Evolutionary conservation across 352 stramenopile genomes (phyloP), one percentile per base, ranked within the genome.

Genomic region (Phytophthora capsici): DNA sequence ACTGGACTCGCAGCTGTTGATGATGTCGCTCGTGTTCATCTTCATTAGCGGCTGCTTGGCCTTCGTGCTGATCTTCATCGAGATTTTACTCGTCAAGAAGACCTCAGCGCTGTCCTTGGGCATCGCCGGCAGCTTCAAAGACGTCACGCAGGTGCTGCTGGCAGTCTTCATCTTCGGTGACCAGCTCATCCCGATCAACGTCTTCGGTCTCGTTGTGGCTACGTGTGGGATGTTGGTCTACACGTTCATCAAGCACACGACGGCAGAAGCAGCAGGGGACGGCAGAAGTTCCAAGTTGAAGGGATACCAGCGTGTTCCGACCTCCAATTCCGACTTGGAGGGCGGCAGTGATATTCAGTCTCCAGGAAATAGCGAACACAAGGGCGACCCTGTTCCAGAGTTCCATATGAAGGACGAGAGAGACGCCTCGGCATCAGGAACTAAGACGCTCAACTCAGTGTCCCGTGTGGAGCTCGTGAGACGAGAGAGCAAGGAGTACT

Each of bases 31-130:
- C 28, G 59, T 72, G 7, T 90, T 91, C 50, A 85, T 94, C 44
- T 75, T 92, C 28, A 71, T 88, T 30, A 88, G 80, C 45, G 86
- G 85, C 13, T 80, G 73, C 30, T 69, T 95, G 13, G 81, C 82
- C 0, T 94, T 94, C 58, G 77, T 81, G 43, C 74, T 95, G 40
- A 90, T 95, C 56, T 90, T 93, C 28, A 81, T 93, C 40, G 85
- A 96, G 70, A 88, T 95, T 49, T 62, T 84, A 57, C 73, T 96
- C 9, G 75, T 94, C 13, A 90, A 91, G 60, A 88, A 91, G 54
- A 96, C 88, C 14, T 95, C 88, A 25, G 86, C 83, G 17, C 60
- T 96, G 41, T 92, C 86, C 16, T 70, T 96, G 7, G 82, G 82
- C 22, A 93, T 94, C 41, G 83, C 85, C 14, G 86, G 84, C 17